Percentiles rank a stretch among this genome's conserved stretches.
Conservation (phyloP, 208 protist genomes). For the Crithidia sp. region DNA sequence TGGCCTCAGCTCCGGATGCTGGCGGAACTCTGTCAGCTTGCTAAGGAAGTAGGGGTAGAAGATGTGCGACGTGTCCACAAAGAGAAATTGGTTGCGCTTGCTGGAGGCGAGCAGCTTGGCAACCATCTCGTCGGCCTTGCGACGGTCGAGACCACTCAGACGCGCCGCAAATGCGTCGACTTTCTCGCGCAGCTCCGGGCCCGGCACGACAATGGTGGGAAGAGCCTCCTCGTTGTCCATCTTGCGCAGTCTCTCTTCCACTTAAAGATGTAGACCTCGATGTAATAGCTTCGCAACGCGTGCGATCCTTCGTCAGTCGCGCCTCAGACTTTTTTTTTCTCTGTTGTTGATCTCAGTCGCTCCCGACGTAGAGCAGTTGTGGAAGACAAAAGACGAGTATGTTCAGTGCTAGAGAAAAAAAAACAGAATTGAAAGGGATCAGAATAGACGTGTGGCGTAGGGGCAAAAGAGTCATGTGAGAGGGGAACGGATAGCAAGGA, state of each 20-base stretch:
- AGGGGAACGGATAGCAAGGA: too few species aligned
- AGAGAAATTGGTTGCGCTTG: slow-evolving; percentile 83
- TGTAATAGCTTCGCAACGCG: too few species aligned
- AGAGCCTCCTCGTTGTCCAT: slow-evolving; percentile 66
- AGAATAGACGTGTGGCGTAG: background rate
- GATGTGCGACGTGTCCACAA: slow-evolving; percentile 83
- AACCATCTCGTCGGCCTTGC: slow-evolving; percentile 81
- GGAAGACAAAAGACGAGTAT: background rate
- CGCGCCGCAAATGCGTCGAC: slow-evolving; percentile 77
- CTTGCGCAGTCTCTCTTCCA: background rate
- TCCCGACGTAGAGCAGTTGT: background rate
- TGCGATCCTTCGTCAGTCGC: too few species aligned
- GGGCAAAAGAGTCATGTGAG: background rate
- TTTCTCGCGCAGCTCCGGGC: slow-evolving; percentile 80
- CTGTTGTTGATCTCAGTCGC: background rate
- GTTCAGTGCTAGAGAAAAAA: background rate
- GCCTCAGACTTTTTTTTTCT: background rate
- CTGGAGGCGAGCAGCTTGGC: slow-evolving; percentile 77
- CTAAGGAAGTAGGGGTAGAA: slow-evolving; percentile 92
- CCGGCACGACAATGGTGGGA: slow-evolving; percentile 78
- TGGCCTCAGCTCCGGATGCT: slow-evolving; percentile 73
- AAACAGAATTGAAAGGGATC: too few species aligned
- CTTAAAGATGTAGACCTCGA: background rate
- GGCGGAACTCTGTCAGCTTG: slow-evolving; percentile 78
- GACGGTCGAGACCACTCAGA: slow-evolving; percentile 72